Percentiles rank a stretch among this genome's conserved stretches.
Conservation (phyloP, 2,329 filamentous ascomycete species). For the Chrysosphaeria jannelii region DNA sequence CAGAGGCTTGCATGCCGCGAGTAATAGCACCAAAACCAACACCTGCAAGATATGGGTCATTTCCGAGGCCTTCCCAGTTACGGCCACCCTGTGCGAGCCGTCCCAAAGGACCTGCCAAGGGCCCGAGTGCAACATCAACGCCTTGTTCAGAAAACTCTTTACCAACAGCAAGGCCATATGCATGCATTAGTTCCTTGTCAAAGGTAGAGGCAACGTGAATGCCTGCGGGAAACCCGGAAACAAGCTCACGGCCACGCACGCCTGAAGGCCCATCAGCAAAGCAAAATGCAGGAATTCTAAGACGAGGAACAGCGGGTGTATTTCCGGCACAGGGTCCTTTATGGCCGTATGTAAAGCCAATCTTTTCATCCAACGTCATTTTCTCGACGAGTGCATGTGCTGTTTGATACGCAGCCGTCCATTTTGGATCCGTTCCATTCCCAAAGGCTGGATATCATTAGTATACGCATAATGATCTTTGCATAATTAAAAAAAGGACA, state of each 20-base stretch:
- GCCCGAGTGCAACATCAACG: constrained; percentile 37
- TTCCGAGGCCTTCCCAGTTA: constrained; percentile 21
- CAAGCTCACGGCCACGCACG: constrained; percentile 9
- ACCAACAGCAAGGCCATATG: constrained; percentile 36
- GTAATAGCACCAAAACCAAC: constrained; percentile 7
- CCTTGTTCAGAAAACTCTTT: constrained; percentile 37
- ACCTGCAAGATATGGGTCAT: constrained; percentile 9
- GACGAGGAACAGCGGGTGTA: constrained; percentile 9
- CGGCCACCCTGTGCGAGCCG: constrained; percentile 30
- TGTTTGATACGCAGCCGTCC: constrained; percentile 10
- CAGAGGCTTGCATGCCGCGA: constrained; percentile 10
- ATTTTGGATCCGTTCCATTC: constrained; percentile 6
- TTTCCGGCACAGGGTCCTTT: constrained; percentile 9
- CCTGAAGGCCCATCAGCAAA: constrained; percentile 13
- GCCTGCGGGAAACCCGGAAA: constrained; percentile 28
- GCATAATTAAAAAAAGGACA: constrained; percentile 1
- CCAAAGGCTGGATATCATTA: constrained; percentile 7
- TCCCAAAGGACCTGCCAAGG: constrained; percentile 25
- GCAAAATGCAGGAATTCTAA: constrained; percentile 14
- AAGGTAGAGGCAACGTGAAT: constrained; percentile 41
- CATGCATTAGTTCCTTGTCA: constrained; percentile 33
- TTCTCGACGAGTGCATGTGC: constrained; percentile 10
- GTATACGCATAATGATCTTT: background rate
- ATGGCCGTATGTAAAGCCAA: constrained; percentile 11
- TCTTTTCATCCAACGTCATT: constrained; percentile 13